Evolutionary conservation across 2,329 filamentous ascomycete genomes (phyloP).

Genomic region (Aspergillus quadricinctus): DNA sequence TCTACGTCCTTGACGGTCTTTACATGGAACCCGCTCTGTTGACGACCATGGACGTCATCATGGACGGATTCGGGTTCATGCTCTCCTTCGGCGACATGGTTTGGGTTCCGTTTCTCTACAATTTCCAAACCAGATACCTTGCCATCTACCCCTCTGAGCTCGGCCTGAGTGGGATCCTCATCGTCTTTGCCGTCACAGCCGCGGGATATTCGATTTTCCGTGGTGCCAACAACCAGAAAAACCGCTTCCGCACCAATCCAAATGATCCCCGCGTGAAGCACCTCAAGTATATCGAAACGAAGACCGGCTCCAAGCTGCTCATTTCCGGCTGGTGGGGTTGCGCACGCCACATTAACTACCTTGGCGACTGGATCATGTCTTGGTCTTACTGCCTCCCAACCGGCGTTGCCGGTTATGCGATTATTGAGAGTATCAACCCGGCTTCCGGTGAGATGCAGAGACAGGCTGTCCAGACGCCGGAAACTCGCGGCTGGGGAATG

Average conservation of each 20-base stretch:
- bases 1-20: conserved; percentile 81
- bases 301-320: conserved; percentile 73
- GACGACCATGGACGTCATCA: conserved; percentile 91
- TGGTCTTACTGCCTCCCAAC: conserved; percentile 90
- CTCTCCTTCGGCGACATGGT: conserved; percentile 85
- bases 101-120: conserved; percentile 91
- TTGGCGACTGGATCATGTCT: conserved; percentile 90
- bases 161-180: conserved; percentile 60
- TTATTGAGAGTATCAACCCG: conserved; percentile 49
- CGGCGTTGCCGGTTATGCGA: conserved; percentile 74
- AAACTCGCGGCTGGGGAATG: conserved; percentile 76
- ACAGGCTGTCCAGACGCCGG: conserved; percentile 67
- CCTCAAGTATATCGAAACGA: conserved; percentile 81
- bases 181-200: conserved; percentile 63
- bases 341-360: conserved; percentile 90
- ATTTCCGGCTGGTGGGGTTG: conserved; percentile 90
- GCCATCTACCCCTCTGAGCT: conserved; percentile 77
- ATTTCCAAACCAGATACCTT: conserved; percentile 77
- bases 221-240: conserved; percentile 90
- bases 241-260: conserved; percentile 84
- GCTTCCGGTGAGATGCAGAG: conserved; percentile 61
- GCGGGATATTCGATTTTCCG: conserved; percentile 90
- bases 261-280: conserved; percentile 73
- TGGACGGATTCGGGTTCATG: conserved; percentile 94
- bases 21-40: conserved; percentile 85